phyloP scores from a whole-genome alignment of 2,329 filamentous ascomycete species.

The Pestalotiopsis fici region DNA sequence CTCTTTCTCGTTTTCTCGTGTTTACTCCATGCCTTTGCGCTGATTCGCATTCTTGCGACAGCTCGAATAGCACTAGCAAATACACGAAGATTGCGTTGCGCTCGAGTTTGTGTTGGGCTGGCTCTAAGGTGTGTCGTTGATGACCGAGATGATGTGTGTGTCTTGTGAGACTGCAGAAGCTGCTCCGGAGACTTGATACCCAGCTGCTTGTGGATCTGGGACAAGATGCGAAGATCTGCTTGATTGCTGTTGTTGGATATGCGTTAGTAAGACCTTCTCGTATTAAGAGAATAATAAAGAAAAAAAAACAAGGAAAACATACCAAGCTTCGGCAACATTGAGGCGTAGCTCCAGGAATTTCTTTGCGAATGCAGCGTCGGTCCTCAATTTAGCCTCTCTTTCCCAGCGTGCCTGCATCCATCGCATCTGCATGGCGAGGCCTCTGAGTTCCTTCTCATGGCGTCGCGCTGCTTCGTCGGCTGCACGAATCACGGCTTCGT shows the following conservation, averaged over 20 bases:
- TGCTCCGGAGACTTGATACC: constrained; percentile 35
- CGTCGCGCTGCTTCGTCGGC: constrained; percentile 65
- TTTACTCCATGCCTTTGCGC: constrained; percentile 49
- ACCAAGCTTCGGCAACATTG: constrained; percentile 88
- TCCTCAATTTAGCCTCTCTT: constrained; percentile 78
- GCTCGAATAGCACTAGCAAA: constrained; percentile 53
- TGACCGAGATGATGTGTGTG: constrained; percentile 31
- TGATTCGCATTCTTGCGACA: constrained; percentile 50
- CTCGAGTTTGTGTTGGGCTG: not conserved
- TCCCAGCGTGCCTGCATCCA: constrained; percentile 83
- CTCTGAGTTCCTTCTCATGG: constrained; percentile 76
- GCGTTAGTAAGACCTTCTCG: constrained; percentile 24
- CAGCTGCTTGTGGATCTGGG: constrained; percentile 72
- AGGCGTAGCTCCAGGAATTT: constrained; percentile 77
- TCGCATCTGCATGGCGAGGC: constrained; percentile 85
- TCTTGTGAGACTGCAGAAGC: constrained; percentile 31
- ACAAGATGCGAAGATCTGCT: constrained; percentile 82
- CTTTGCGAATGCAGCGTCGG: constrained; percentile 85
- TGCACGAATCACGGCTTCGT: constrained; percentile 54
- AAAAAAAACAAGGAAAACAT: constrained; percentile 44
- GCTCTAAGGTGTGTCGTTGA: constrained; percentile 16
- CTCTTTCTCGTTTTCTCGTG: constrained; percentile 51
- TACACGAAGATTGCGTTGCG: constrained; percentile 37
- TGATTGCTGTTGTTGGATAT: constrained; percentile 72
- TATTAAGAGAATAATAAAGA: not conserved